Evolutionary conservation across 164 flowering plant genomes (phyloP).

Genomic region (Chimonanthus praecox): DNA sequence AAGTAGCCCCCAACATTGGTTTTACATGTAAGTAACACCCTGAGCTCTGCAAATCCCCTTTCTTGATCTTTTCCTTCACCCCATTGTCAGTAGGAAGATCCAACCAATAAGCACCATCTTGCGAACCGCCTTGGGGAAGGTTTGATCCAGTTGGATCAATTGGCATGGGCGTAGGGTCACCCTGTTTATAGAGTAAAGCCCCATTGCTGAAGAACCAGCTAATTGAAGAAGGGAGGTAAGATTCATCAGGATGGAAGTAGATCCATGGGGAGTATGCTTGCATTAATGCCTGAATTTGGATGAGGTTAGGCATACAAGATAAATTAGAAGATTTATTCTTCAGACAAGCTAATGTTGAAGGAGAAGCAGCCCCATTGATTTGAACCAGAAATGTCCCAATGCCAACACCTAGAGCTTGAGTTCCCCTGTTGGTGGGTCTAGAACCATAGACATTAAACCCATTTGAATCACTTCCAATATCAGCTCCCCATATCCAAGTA

Average conservation of each 20-base stretch:
- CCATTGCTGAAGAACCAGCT: slow-evolving; percentile 75
- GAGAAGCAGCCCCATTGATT: slow-evolving; percentile 12
- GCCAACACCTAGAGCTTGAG: slow-evolving; percentile 42
- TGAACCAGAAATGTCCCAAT: slow-evolving; percentile 50
- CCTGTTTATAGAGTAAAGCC: slow-evolving; percentile 45
- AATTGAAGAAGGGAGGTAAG: slow-evolving; percentile 66
- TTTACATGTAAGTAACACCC: slow-evolving; percentile 62
- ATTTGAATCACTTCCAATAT: slow-evolving; percentile 8
- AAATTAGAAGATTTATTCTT: slow-evolving; percentile 29
- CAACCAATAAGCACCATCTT: slow-evolving; percentile 75
- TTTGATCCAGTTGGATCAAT: slow-evolving; percentile 58
- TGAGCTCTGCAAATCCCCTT: slow-evolving; percentile 46
- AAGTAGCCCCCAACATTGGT: slow-evolving; percentile 66
- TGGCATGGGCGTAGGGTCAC: slow-evolving; percentile 38
- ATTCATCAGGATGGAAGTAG: slow-evolving; percentile 74
- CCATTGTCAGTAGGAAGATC: slow-evolving; percentile 56
- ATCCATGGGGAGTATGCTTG: slow-evolving; percentile 56
- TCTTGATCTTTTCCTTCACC: slow-evolving; percentile 45
- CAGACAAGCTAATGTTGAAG: slow-evolving; percentile 40
- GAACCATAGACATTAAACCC: slow-evolving; percentile 32
- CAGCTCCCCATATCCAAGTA: slow-evolving; percentile 47
- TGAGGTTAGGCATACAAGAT: slow-evolving; percentile 49
- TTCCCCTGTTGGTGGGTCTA: slow-evolving; percentile 45
- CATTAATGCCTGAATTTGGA: slow-evolving; percentile 46
- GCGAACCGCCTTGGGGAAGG: slow-evolving; percentile 74